A percentile compares a stretch with the other conserved stretches of the same genome.
Evolutionary conservation across 345 rosid species (phyloP).

Genomic region (Salix udensis): DNA sequence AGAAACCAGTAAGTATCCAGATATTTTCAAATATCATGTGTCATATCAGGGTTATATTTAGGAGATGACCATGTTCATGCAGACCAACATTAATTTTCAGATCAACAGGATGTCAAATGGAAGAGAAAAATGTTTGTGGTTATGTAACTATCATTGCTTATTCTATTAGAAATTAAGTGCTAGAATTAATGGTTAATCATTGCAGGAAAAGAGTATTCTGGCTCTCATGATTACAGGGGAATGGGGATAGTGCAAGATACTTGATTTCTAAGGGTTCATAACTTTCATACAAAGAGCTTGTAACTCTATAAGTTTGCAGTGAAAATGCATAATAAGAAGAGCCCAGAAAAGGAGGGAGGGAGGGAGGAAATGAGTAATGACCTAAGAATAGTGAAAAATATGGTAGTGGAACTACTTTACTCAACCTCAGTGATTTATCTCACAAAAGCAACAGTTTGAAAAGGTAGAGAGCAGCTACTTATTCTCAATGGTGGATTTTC

Average conservation of each 20-base stretch:
- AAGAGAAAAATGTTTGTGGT: not conserved
- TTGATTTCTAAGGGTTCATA: too few species aligned
- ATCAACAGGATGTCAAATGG: not conserved
- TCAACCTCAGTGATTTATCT: not conserved
- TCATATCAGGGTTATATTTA: not conserved
- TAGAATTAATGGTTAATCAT: not conserved
- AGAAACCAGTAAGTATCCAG: not conserved
- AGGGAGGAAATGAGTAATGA: not conserved
- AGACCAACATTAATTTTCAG: not conserved
- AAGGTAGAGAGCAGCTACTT: not conserved
- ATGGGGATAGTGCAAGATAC: not conserved
- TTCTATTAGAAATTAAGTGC: not conserved
- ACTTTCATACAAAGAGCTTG: not conserved
- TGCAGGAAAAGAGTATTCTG: not conserved
- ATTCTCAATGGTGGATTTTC: not conserved
- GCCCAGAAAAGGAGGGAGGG: not conserved
- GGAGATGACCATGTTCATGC: not conserved
- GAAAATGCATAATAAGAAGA: not conserved
- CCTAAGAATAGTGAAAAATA: not conserved
- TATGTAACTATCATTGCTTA: not conserved
- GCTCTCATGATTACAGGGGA: not conserved
- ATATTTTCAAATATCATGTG: not conserved
- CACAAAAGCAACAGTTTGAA: not conserved
- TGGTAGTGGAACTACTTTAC: not conserved
- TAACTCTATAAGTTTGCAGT: not conserved